Percentiles rank a stretch among this genome's conserved stretches.
These are phyloP conservation scores for Fusarium succisae DNA, from an alignment of 2,329 filamentous ascomycete genomes.

Conservation along the genomic window DNA sequence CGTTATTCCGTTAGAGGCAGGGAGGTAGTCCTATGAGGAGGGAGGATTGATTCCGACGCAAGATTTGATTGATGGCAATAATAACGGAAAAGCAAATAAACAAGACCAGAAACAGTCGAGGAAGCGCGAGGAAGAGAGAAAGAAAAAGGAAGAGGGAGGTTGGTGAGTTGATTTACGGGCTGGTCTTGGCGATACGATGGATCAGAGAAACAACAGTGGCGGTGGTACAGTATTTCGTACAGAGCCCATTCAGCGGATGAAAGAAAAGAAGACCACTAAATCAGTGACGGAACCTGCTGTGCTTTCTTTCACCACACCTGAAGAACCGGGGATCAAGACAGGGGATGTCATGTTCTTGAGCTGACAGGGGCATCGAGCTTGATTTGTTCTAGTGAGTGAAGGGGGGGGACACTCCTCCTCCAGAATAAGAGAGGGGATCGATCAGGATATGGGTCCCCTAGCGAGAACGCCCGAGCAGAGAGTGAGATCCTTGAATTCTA, in stretches of 20 bases:
- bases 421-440: constrained; percentile 16
- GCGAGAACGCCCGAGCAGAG: not conserved
- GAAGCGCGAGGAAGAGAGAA: not conserved
- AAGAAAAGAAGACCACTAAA: not conserved
- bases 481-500: not conserved
- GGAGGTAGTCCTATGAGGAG: constrained; percentile 4
- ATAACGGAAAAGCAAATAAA: not conserved
- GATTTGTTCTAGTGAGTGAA: constrained; percentile 15
- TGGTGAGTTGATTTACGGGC: constrained; percentile 32
- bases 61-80: constrained; percentile 22
- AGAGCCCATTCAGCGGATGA: not conserved
- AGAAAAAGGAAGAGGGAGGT: constrained; percentile 12
- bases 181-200: constrained; percentile 24
- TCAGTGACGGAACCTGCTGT: not conserved
- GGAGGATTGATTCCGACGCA: constrained; percentile 7
- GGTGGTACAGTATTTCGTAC: constrained; percentile 23
- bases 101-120: not conserved
- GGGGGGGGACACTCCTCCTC: constrained; percentile 1
- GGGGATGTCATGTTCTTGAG: constrained; percentile 5
- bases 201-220: constrained; percentile 17
- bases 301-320: constrained; percentile 3
- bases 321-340: constrained; percentile 21
- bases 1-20: constrained; percentile 16
- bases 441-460: constrained; percentile 7
- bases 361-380: constrained; percentile 16